phyloP scores from a whole-genome alignment of 768 basidiomycete species.

The Cystofilobasidium capitatum region DNA sequence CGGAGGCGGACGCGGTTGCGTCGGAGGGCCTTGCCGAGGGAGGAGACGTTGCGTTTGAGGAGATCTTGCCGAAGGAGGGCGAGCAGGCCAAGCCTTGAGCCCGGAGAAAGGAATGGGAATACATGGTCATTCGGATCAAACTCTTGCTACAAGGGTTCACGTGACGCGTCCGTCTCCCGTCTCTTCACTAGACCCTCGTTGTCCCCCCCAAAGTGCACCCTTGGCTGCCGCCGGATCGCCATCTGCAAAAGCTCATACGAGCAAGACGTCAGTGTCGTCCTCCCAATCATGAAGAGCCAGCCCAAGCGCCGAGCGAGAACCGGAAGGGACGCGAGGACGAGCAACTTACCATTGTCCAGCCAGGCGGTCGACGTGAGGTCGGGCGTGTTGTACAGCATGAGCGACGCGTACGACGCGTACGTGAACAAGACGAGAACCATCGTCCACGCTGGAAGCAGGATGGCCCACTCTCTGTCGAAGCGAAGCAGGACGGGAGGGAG shows the following conservation, averaged over 20 bases:
- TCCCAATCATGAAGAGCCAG: too few species aligned
- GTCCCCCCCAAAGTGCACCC: too few species aligned
- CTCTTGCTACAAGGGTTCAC: neutral
- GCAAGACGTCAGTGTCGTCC: too few species aligned
- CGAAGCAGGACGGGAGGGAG: neutral
- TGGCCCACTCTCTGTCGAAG: slow-evolving; percentile 35
- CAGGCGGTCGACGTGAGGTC: slow-evolving; percentile 28
- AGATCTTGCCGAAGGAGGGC: neutral
- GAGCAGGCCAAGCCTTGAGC: neutral
- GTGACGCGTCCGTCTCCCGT: too few species aligned
- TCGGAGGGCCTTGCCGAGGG: neutral
- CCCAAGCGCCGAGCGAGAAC: too few species aligned
- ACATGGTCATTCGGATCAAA: neutral
- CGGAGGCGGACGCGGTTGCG: neutral
- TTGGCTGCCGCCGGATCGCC: too few species aligned
- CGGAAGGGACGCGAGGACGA: neutral
- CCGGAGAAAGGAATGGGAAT: neutral
- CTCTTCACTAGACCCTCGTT: too few species aligned
- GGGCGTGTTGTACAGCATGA: slow-evolving; percentile 35
- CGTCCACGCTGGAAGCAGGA: slow-evolving; percentile 35
- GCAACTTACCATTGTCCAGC: neutral
- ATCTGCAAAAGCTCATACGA: too few species aligned
- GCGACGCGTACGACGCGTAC: slow-evolving; percentile 34
- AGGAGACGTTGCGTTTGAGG: neutral
- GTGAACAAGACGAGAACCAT: slow-evolving; percentile 37